Evolutionary conservation across 2,329 filamentous ascomycete species (phyloP).

Genomic region (Xylaria sp.): DNA sequence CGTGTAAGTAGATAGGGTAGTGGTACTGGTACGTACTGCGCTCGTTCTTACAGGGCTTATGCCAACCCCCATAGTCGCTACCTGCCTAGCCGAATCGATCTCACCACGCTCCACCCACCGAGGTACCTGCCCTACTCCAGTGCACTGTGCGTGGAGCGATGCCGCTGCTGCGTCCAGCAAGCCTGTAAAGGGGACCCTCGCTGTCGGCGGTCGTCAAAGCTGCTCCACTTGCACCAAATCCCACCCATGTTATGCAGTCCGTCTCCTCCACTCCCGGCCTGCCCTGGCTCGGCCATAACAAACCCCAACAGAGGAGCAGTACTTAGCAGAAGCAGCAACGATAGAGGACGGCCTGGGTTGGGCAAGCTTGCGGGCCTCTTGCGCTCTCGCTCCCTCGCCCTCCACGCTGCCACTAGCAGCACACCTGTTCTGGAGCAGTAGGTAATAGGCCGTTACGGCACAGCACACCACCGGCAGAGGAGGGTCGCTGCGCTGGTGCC

Average conservation of each 20-base stretch:
- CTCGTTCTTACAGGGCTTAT: no score
- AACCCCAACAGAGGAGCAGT: conserved; percentile 9
- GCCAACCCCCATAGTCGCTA: not conserved
- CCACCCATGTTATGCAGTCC: conserved; percentile 22
- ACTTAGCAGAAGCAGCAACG: not conserved
- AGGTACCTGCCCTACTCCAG: not conserved
- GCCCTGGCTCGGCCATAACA: conserved; percentile 15
- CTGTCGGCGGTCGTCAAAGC: conserved; percentile 11
- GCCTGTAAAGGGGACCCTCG: conserved; percentile 3
- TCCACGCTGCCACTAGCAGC: not conserved
- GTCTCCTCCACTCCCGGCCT: conserved; percentile 25
- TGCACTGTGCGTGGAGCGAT: not conserved
- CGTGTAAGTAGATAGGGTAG: not conserved
- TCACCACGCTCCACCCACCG: conserved; percentile 5
- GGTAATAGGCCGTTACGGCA: no score
- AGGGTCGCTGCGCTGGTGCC: not conserved
- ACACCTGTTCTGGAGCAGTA: not conserved
- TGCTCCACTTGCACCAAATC: conserved; percentile 23
- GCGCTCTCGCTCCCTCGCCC: conserved; percentile 5
- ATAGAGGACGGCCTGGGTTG: conserved; percentile 1
- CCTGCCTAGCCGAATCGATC: conserved; percentile 8
- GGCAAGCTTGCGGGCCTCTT: conserved; percentile 5
- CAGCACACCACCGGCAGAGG: not conserved
- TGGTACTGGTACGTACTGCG: conserved; percentile 25
- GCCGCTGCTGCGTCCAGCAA: not conserved